Conservation (phyloP, 768 basidiomycete species). For the Lentinula lateritia region DNA sequence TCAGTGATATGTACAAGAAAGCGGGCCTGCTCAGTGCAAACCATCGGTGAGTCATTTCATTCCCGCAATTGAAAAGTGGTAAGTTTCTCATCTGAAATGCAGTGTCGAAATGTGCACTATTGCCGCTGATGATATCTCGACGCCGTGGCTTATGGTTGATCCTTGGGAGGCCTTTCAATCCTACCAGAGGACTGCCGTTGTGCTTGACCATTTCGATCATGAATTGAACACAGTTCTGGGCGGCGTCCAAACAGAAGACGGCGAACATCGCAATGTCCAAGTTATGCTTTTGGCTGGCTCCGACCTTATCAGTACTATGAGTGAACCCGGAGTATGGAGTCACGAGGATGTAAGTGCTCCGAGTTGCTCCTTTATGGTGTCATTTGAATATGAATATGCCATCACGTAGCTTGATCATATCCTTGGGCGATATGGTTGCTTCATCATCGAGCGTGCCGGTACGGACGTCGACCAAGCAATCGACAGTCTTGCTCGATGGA, state of each 20-base stretch:
- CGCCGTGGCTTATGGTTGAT: conserved; percentile 95
- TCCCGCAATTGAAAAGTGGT: neutral
- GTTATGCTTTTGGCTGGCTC: conserved; percentile 97
- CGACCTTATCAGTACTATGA: conserved; percentile 96
- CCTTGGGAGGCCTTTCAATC: conserved; percentile 95
- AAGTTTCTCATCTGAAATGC: conserved; percentile 11
- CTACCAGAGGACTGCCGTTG: conserved; percentile 95
- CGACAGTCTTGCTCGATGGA: conserved; percentile 69
- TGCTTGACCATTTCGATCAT: conserved; percentile 95
- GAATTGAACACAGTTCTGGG: conserved; percentile 86
- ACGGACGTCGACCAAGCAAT: conserved; percentile 85
- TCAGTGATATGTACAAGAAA: conserved; percentile 96
- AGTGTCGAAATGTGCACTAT: conserved; percentile 87
- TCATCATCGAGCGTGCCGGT: conserved; percentile 94
- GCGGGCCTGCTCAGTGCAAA: conserved; percentile 82
- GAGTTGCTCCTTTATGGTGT: conserved; percentile 1
- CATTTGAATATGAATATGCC: neutral
- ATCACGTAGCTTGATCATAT: conserved; percentile 83
- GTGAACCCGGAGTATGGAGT: conserved; percentile 97
- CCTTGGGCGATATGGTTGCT: conserved; percentile 87
- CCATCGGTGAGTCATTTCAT: conserved; percentile 67
- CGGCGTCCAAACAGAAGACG: conserved; percentile 69
- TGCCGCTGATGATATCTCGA: conserved; percentile 78
- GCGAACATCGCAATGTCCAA: conserved; percentile 69
- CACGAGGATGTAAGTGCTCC: conserved; percentile 75